Conservation (phyloP, 495 filamentous ascomycete species). For the Trichoderma erinaceum region DNA sequence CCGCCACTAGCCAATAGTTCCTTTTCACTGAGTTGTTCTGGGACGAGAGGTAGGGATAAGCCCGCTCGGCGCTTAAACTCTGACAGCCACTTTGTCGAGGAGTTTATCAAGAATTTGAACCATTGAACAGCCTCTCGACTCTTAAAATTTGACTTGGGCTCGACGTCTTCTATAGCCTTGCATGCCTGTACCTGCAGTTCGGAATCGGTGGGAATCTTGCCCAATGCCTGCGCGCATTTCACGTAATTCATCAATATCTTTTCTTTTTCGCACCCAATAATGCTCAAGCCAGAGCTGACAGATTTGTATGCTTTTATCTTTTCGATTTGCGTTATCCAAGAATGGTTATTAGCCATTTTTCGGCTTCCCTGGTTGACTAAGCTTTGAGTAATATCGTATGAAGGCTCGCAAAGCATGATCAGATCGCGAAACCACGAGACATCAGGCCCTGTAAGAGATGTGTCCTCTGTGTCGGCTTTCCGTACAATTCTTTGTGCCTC, state of each 20-base stretch:
- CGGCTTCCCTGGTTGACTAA: neutral
- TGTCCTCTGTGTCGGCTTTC: neutral
- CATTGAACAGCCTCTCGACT: neutral
- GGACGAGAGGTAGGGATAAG: no score
- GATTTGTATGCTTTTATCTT: neutral
- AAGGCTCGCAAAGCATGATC: slow-evolving; percentile 21
- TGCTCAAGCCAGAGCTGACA: neutral
- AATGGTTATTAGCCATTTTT: neutral
- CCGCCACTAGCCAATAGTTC: neutral
- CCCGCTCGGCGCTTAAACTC: slow-evolving; percentile 10
- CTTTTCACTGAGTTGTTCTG: neutral
- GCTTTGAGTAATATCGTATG: neutral
- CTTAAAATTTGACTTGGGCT: neutral
- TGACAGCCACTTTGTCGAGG: neutral
- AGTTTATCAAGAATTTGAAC: neutral
- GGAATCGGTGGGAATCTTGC: neutral
- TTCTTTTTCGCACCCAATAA: neutral
- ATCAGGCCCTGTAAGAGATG: neutral
- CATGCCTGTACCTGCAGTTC: neutral
- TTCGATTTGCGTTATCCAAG: neutral
- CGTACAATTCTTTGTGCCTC: neutral
- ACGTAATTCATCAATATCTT: neutral
- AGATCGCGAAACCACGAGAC: slow-evolving; percentile 27
- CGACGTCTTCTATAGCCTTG: neutral
- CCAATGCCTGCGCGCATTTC: neutral